Base-by-base conservation (phyloP, 2,329 filamentous ascomycete genomes). In the Trichoderma oligosporum region DNA sequence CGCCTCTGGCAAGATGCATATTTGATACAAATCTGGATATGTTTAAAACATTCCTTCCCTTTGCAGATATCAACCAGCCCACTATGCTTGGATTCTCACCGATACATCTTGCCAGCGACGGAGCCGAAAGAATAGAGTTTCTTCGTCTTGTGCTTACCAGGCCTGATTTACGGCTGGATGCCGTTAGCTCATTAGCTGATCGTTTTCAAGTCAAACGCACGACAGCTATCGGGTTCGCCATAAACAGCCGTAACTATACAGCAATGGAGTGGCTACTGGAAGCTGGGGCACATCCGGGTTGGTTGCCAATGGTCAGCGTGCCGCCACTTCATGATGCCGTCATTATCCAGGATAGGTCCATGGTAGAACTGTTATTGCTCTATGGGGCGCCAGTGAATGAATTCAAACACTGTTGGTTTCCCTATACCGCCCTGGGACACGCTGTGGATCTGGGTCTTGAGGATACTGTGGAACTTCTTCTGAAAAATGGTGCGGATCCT, bases 401-500 rank as follows among this genome's bases (percentile, higher is more conserved):
- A 4, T 61, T 58, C 38, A 35, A 16, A 39, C 55, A n/a, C n/a
- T 18, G 20, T 35, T 35, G 33, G 41, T 38, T 16, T 16, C 48
- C 42, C 11, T 27, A 35, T 31, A 64, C 64, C 16, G 61, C 65
- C 22, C 27, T 67, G 18, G 54, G 55, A 60, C 51, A 61, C 25
- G 64, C 65, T 7, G 61, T 64, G 7, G 18, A 29, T 27, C 22
- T 61, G 1, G 52, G 60, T 9, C 57, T 58, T 14, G 52, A 61
- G 18, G 29, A 56, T 27, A 60, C 64, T 18, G 60, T 66, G 12
- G 41, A 59, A 11, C 39, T 66, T 5, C 61, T 67, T 7, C 55
- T 67, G 2, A 52, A 60, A 2, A 48, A 64, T 16, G 64, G 65
- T 0, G 65, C 65, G 7, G 65, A 67, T 31, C 61, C 65, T 2